Percentiles rank a stretch among this genome's conserved stretches.
Evolutionary conservation across 164 flowering plant genomes (phyloP).

Genomic region (Stephania yunnanensis): DNA sequence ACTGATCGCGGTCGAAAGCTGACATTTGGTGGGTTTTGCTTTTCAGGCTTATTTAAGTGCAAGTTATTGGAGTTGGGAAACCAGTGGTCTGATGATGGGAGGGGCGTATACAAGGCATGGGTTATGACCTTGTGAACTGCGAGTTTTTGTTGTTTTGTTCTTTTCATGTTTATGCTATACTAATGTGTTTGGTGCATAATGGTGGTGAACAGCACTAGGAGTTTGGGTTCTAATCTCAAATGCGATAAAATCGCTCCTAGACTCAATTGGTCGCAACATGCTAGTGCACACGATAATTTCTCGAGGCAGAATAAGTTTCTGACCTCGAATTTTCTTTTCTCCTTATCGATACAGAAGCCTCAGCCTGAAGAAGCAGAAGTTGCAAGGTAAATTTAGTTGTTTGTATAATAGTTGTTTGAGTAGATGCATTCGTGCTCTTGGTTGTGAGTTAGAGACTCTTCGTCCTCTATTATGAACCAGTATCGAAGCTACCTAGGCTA

Average conservation of each 20-base stretch:
- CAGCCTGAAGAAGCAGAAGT: conserved; percentile 21
- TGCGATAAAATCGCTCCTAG: conserved; percentile 28
- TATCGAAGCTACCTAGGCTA: background rate
- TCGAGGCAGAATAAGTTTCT: conserved; percentile 40
- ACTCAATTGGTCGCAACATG: conserved; percentile 65
- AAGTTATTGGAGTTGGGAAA: background rate
- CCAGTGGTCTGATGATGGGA: background rate
- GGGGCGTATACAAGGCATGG: background rate
- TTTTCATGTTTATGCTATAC: background rate
- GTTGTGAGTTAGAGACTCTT: background rate
- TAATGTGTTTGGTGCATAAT: background rate
- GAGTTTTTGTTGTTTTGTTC: background rate
- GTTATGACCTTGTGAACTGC: background rate
- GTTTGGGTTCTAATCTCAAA: background rate
- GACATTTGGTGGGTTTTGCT: too few species aligned
- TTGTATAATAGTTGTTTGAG: background rate
- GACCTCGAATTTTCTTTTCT: conserved; percentile 63
- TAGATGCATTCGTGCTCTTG: background rate
- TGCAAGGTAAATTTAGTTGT: conserved; percentile 27
- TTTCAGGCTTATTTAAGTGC: background rate
- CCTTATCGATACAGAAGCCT: conserved; percentile 55
- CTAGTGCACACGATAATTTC: conserved; percentile 44
- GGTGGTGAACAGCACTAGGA: background rate
- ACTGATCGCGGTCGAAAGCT: too few species aligned
- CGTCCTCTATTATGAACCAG: background rate